These are phyloP conservation scores for Babesia bovis DNA, from an alignment of 169 alveolate genomes.

Conservation along the genomic window DNA sequence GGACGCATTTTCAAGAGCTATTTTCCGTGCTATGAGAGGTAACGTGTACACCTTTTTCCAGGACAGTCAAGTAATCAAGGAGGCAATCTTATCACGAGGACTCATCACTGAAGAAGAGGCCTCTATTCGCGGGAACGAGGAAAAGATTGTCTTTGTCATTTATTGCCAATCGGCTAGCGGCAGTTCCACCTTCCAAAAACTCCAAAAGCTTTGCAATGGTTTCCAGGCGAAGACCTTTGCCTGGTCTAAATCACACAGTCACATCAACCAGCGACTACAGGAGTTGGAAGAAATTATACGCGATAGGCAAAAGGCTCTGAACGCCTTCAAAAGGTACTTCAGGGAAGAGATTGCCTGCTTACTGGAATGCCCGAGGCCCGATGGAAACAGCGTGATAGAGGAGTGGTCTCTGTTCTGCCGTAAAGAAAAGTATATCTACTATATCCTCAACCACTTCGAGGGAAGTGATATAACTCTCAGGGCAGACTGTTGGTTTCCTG, in stretches of 20 bases:
- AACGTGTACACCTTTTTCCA: conserved; percentile 90
- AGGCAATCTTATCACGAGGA: conserved; percentile 62
- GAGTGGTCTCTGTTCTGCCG: conserved; percentile 91
- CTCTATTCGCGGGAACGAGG: conserved; percentile 31
- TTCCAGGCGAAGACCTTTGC: conserved; percentile 85
- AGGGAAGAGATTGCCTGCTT: conserved; percentile 83
- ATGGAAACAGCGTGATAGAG: conserved; percentile 88
- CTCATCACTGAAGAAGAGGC: conserved; percentile 57
- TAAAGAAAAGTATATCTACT: conserved; percentile 92
- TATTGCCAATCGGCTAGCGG: conserved; percentile 88
- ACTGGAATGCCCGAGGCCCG: conserved; percentile 81
- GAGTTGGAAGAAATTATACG: conserved; percentile 79
- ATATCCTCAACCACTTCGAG: conserved; percentile 89
- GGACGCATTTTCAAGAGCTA: conserved; percentile 89
- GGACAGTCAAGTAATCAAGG: conserved; percentile 79
- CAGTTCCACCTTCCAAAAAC: conserved; percentile 85
- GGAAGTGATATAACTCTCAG: conserved; percentile 89
- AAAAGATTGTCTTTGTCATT: conserved; percentile 89
- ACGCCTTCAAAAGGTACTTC: conserved; percentile 86
- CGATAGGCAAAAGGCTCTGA: conserved; percentile 87
- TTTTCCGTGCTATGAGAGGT: conserved; percentile 96
- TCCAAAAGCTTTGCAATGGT: conserved; percentile 89
- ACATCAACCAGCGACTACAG: conserved; percentile 70
- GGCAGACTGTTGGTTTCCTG: conserved; percentile 97
- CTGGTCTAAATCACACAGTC: conserved; percentile 80